Evolutionary conservation across 164 flowering plant species (phyloP).

Genomic region (Magnolia changhungtana): DNA sequence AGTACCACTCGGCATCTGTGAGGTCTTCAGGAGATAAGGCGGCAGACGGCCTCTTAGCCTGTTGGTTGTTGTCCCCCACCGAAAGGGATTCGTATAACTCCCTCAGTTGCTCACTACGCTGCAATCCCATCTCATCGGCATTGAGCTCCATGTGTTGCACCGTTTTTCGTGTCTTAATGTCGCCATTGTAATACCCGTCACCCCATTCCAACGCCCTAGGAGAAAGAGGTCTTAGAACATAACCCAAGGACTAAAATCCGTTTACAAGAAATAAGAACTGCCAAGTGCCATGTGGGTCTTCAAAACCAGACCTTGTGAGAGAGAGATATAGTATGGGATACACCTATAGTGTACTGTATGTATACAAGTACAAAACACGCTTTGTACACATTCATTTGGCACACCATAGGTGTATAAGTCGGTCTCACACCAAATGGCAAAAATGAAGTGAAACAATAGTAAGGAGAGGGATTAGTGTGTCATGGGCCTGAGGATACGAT

Average conservation of each 20-base stretch:
- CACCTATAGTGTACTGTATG: background rate
- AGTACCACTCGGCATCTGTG: slow-evolving; percentile 82
- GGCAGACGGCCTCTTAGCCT: slow-evolving; percentile 66
- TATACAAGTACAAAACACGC: background rate
- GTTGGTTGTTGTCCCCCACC: slow-evolving; percentile 53
- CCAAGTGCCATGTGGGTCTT: background rate
- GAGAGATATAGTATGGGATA: background rate
- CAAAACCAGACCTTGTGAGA: no score
- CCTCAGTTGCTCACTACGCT: slow-evolving; percentile 80
- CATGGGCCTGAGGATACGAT: background rate
- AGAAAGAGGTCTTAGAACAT: background rate
- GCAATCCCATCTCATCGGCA: slow-evolving; percentile 59
- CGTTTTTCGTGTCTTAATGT: slow-evolving; percentile 89
- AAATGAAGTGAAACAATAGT: background rate
- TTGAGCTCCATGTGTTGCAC: slow-evolving; percentile 54
- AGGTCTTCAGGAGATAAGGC: slow-evolving; percentile 96
- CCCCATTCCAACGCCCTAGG: slow-evolving; percentile 77
- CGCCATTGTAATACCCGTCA: slow-evolving; percentile 94
- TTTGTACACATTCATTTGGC: no score
- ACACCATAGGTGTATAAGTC: no score
- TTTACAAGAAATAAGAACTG: background rate
- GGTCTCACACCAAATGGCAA: no score
- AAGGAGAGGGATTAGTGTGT: background rate
- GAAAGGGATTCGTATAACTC: slow-evolving; percentile 74
- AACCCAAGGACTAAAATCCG: background rate